Conservation (phyloP, 192 early-diverging fungal species). For the Umbelopsis vinacea region DNA sequence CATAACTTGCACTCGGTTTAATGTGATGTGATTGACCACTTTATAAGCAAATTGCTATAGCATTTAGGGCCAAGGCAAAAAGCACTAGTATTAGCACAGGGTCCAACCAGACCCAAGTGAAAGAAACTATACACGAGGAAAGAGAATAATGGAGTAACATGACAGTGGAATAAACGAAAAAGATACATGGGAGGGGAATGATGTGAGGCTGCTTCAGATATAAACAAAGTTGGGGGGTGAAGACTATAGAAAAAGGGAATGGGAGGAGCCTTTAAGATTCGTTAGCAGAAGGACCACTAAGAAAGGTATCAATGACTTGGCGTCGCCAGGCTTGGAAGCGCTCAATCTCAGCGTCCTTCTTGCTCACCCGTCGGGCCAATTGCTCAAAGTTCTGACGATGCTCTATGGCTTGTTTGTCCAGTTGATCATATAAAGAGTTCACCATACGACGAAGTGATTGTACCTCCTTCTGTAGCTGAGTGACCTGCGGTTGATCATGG, state of each 20-base stretch:
- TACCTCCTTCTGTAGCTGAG: conserved; percentile 1
- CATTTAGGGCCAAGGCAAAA: not conserved
- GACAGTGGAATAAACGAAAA: not conserved
- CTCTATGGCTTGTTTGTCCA: not conserved
- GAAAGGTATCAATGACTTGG: conserved; percentile 5
- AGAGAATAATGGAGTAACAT: not conserved
- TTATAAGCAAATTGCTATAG: not conserved
- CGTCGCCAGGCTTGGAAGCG: conserved; percentile 8
- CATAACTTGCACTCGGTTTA: no score
- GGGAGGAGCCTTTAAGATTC: not conserved
- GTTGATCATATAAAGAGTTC: conserved; percentile 4
- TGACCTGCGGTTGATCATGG: conserved; percentile 2
- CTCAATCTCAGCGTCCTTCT: conserved; percentile 11
- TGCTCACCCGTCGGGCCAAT: not conserved
- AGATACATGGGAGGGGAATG: not conserved
- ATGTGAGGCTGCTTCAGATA: not conserved
- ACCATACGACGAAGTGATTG: conserved; percentile 9
- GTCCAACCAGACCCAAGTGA: not conserved
- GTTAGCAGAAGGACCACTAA: not conserved
- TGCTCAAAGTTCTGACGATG: conserved; percentile 10
- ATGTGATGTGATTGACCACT: not conserved
- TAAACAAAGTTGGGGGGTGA: not conserved
- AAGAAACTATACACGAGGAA: conserved; percentile 14
- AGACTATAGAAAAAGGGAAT: not conserved
- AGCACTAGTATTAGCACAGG: not conserved